A percentile compares a stretch with the other conserved stretches of the same genome.
Conservation (phyloP, 306 rosid genomes). For the Acacia melanoxylon region DNA sequence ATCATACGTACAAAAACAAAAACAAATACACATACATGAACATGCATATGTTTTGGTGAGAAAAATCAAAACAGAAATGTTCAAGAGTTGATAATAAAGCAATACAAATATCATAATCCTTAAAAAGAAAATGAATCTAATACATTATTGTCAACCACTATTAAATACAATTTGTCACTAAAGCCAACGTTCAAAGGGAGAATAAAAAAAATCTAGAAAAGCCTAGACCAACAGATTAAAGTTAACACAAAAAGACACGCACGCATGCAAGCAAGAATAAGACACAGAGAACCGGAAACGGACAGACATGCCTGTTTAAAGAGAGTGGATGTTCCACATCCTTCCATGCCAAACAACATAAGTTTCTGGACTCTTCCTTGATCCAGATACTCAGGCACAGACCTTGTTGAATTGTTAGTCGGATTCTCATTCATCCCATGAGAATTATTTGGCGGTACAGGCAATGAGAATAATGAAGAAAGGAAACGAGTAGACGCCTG, state of each 20-base stretch:
- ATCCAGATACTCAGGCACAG: constrained; percentile 75
- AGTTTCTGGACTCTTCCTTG: constrained; percentile 81
- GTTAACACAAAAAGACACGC: constrained; percentile 1
- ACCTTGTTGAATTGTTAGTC: constrained; percentile 54
- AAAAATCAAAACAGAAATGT: neutral
- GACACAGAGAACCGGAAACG: constrained; percentile 19
- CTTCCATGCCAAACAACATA: constrained; percentile 82
- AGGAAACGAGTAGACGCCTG: constrained; percentile 92
- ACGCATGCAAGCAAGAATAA: neutral
- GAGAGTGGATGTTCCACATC: constrained; percentile 88
- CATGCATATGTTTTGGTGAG: neutral
- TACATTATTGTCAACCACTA: constrained; percentile 5
- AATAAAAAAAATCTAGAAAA: constrained; percentile 11
- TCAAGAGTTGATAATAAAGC: constrained; percentile 4
- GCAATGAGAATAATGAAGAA: constrained; percentile 82
- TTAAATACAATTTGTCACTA: constrained; percentile 16
- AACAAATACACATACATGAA: neutral
- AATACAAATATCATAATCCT: constrained; percentile 19
- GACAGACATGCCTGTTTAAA: constrained; percentile 71
- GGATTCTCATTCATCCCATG: constrained; percentile 60
- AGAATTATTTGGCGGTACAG: constrained; percentile 68
- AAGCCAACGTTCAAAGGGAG: neutral
- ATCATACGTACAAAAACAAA: neutral
- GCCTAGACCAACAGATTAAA: constrained; percentile 32
- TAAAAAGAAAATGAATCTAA: neutral